Conservation (phyloP, 2,329 filamentous ascomycete species). For the Paecilomyces sp. region DNA sequence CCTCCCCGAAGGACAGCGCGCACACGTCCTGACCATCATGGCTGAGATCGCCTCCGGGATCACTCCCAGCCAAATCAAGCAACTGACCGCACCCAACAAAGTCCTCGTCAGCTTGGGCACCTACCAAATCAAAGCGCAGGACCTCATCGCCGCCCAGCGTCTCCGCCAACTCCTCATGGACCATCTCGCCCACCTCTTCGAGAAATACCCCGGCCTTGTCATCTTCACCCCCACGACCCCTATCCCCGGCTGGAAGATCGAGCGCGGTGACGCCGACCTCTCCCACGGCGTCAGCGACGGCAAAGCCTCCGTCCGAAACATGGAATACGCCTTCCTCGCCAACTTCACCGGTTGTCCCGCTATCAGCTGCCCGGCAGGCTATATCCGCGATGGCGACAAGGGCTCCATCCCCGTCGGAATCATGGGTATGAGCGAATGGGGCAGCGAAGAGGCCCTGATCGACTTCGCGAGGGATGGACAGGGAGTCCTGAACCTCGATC, state of each 20-base stretch:
- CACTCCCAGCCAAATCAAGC: conserved; percentile 44
- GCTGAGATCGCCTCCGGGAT: conserved; percentile 56
- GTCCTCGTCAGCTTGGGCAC: conserved; percentile 59
- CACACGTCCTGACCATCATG: conserved; percentile 72
- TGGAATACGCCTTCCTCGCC: conserved; percentile 80
- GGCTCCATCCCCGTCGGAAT: conserved; percentile 42
- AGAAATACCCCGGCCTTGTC: conserved; percentile 64
- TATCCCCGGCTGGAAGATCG: conserved; percentile 64
- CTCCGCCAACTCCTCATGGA: conserved; percentile 71
- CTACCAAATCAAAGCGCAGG: conserved; percentile 56
- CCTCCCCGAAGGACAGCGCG: conserved; percentile 63
- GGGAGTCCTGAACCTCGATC: conserved; percentile 32
- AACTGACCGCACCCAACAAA: conserved; percentile 61
- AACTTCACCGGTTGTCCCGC: conserved; percentile 76
- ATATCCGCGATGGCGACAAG: conserved; percentile 39
- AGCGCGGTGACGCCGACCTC: conserved; percentile 55
- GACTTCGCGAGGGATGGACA: conserved; percentile 48
- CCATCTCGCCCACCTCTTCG: conserved; percentile 66
- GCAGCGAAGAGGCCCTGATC: conserved; percentile 45
- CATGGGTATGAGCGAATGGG: conserved; percentile 51
- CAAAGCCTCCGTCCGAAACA: conserved; percentile 65
- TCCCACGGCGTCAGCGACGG: conserved; percentile 62
- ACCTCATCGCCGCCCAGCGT: conserved; percentile 66
- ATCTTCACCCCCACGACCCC: conserved; percentile 74
- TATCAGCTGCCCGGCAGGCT: conserved; percentile 68